Evolutionary conservation across 192 early-diverging fungal genomes (phyloP), one percentile per base, ranked within the genome.

Genomic region (Cladochytrium replicatum): DNA sequence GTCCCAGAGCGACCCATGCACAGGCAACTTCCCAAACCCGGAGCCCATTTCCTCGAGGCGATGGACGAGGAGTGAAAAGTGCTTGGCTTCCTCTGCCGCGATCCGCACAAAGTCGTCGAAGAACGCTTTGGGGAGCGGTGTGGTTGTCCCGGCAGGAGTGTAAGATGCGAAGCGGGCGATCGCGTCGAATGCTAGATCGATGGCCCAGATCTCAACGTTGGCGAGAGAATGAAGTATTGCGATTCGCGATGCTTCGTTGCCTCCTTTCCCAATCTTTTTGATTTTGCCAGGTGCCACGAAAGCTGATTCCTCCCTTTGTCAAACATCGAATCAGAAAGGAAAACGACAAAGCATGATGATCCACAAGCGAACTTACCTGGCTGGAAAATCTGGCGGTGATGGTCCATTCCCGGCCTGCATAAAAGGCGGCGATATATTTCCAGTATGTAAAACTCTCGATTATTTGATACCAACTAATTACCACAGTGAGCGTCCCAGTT

Each of bases 131-230:
- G 60, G 66, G 3, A 63, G 28, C 9, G 9, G 19, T 21, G 27
- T 48, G 21, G 25, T 19, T 13, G 4, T 21, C 17, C 5, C 32
- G 27, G 17, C n/a, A 31, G 34, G 48, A n/a, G 27, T 43, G 21
- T 44, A 50, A 28, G 61, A 52, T 29, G 60, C 53, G 44, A 78
- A 81, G 15, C 78, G 54, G 6, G 71, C 68, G 41, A 81, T 83
- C 41, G 78, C 77, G 56, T 83, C 81, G 50, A 71, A 58, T 5
- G 80, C 80, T 0, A 81, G 67, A 47, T 83, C 81, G 38, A 83
- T 80, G 22, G 81, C 81, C 79, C 79, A 83, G 29, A 78, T 74
- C 48, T 83, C 81, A n/a, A 83, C 68, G 23, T 71, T 76, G 5
- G 77, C 80, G 15, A 83, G 51, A 2, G 77, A 58, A 42, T 83